Conservation (phyloP, 768 basidiomycete genomes). For the Thelephora ganbajun region DNA sequence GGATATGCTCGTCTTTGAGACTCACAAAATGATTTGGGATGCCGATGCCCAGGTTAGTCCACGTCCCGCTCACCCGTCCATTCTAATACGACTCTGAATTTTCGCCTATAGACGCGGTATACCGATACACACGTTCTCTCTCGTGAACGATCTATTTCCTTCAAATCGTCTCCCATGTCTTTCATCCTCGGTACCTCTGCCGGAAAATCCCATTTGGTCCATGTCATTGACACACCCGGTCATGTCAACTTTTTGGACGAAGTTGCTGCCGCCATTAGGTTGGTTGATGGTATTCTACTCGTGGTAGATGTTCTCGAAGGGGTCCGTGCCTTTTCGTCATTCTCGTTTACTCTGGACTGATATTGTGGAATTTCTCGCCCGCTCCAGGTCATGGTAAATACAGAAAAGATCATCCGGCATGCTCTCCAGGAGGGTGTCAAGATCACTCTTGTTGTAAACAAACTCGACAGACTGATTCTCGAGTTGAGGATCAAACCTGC, state of each 20-base stretch:
- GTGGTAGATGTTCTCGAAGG: slow-evolving; percentile 99
- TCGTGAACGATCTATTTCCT: slow-evolving; percentile 79
- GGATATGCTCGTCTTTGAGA: slow-evolving; percentile 97
- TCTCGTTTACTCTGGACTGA: slow-evolving; percentile 4
- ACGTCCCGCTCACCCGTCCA: slow-evolving; percentile 9
- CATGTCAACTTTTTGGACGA: slow-evolving; percentile 99
- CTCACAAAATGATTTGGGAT: slow-evolving; percentile 90
- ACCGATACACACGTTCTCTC: slow-evolving; percentile 92
- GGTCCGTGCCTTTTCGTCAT: slow-evolving; percentile 30
- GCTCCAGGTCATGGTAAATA: slow-evolving; percentile 77
- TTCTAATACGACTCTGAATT: neutral
- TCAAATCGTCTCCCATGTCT: slow-evolving; percentile 96
- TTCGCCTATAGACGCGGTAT: slow-evolving; percentile 60
- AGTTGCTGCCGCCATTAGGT: slow-evolving; percentile 73
- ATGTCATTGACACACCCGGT: slow-evolving; percentile 93
- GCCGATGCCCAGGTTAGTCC: slow-evolving; percentile 67
- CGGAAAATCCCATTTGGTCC: slow-evolving; percentile 88
- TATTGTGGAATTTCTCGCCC: slow-evolving; percentile 6
- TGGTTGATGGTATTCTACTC: slow-evolving; percentile 82
- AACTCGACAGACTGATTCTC: slow-evolving; percentile 93
- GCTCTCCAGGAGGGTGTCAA: slow-evolving; percentile 81
- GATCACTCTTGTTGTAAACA: slow-evolving; percentile 91
- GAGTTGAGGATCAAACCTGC: slow-evolving; percentile 91
- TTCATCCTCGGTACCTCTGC: slow-evolving; percentile 70
- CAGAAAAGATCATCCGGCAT: slow-evolving; percentile 79